These are phyloP conservation scores for Coemansia sp. DNA, from an alignment of 371 early-diverging fungal genomes.

Conservation along the genomic window DNA sequence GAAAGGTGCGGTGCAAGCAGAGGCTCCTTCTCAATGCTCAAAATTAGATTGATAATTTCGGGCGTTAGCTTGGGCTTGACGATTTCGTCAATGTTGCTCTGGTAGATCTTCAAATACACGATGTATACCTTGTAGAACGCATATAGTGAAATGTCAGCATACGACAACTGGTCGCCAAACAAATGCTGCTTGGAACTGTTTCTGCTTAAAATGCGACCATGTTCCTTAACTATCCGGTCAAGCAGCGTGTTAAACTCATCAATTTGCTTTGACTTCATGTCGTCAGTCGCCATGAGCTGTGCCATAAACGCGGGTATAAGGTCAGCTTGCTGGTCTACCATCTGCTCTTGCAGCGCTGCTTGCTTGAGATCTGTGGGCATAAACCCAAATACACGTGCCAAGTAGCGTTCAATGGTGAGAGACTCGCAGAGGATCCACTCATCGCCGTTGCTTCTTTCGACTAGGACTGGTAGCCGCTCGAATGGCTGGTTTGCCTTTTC, in stretches of 20 bases:
- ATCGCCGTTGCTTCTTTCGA: constrained; percentile 45
- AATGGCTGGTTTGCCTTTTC: constrained; percentile 56
- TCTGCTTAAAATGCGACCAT: constrained; percentile 22
- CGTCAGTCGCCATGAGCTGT: not conserved
- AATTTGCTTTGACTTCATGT: constrained; percentile 16
- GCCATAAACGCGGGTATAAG: constrained; percentile 14
- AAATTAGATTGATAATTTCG: constrained; percentile 16
- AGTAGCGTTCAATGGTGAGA: constrained; percentile 57
- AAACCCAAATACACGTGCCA: constrained; percentile 51
- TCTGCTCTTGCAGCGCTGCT: constrained; percentile 42
- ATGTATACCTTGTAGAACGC: constrained; percentile 16
- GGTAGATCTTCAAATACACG: not conserved
- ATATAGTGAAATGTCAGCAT: constrained; percentile 44
- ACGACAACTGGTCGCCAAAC: constrained; percentile 35
- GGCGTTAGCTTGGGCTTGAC: constrained; percentile 18
- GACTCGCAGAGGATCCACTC: constrained; percentile 54
- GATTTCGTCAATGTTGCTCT: not conserved
- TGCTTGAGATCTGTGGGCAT: constrained; percentile 32
- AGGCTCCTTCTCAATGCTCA: constrained; percentile 22
- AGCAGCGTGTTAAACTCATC: constrained; percentile 9
- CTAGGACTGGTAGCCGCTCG: constrained; percentile 55
- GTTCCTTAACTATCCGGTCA: constrained; percentile 12
- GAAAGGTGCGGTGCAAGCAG: constrained; percentile 5
- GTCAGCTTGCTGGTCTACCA: constrained; percentile 35
- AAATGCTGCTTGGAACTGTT: constrained; percentile 44